Conservation (phyloP, 2,329 filamentous ascomycete genomes). For the Colletotrichum navitas region DNA sequence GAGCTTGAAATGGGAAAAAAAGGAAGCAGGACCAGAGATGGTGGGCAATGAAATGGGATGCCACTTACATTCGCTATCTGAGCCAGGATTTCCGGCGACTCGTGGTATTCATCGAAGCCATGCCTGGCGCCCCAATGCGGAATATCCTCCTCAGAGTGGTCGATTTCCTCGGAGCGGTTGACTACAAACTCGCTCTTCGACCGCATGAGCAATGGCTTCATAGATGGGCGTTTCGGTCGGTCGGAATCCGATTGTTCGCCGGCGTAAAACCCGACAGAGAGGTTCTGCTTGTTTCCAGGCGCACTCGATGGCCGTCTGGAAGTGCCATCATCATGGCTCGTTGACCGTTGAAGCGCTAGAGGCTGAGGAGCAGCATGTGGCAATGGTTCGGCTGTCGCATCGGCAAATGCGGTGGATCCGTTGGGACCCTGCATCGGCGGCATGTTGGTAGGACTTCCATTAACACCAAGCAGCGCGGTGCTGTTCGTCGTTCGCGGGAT, state of each 20-base stretch:
- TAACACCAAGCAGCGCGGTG: constrained; percentile 41
- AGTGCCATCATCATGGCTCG: constrained; percentile 36
- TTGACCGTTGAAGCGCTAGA: constrained; percentile 40
- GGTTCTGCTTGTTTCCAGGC: constrained; percentile 54
- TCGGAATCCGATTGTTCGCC: constrained; percentile 50
- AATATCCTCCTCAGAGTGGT: constrained; percentile 60
- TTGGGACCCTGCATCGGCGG: constrained; percentile 30
- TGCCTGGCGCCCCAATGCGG: constrained; percentile 76
- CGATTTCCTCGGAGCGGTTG: constrained; percentile 56
- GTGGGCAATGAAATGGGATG: constrained; percentile 32
- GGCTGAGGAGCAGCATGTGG: constrained; percentile 18
- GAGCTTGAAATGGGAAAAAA: constrained; percentile 22
- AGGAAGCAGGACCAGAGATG: constrained; percentile 20
- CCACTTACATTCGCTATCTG: constrained; percentile 81
- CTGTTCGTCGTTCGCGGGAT: constrained; percentile 39
- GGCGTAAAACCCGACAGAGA: constrained; percentile 27
- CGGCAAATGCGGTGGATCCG: constrained; percentile 34
- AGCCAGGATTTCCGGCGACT: constrained; percentile 89
- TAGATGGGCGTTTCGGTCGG: constrained; percentile 52
- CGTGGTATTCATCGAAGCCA: constrained; percentile 93
- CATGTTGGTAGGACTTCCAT: constrained; percentile 38
- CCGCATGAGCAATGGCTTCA: constrained; percentile 65
- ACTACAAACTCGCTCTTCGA: constrained; percentile 69
- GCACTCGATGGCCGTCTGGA: constrained; percentile 61
- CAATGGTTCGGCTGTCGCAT: constrained; percentile 35